Evolutionary conservation across 2,329 filamentous ascomycete species (phyloP), one percentile per base, ranked within the genome.

Genomic region (Monosporascus sp.): DNA sequence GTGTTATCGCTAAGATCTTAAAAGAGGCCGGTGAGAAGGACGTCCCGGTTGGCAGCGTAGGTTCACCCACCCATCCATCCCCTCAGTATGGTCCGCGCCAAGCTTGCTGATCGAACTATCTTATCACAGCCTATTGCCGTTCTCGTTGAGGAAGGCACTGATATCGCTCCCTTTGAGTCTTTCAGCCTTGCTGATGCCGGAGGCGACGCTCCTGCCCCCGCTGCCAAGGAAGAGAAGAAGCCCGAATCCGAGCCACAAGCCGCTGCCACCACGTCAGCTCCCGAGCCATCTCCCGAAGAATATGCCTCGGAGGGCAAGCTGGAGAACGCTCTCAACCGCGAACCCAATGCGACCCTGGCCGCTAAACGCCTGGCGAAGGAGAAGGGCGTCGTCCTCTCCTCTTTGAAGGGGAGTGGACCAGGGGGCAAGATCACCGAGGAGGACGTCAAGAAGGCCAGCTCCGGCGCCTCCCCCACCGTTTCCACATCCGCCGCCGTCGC

Each of bases 11-110:
- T 67, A 96, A 96, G 82, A 82, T 97, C 60, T 79, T 99, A 68
- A 94, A 91, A 78, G 89, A 96, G 46, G 87, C 88, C 56, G 95
- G 95, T 61, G 88, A 87, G 74, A 99, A 97, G 81, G 94, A 99
- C 72, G 79, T 99, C 58, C 73, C 93, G 31, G 91, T 99, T 66
- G 94, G 94, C 72, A 94, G 88, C 75, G 94, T 99, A 84, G 78
- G 90, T 85, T 37, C 38, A 22, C 22, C 51, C 25, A 18, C 60
- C 31, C 17, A 46, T 48, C 18, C 22, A 5, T 36, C 35, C 37
- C 49, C 50, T 39, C 43, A 24, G 5, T 25, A 17, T 39, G 14
- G n/a, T 27, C 17, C 11, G 36, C 48, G 45, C 38, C 22, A 8
- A 18, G 24, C 37, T 36, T 60, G 53, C 55, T 61, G 49, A 63